Conservation (phyloP, 2,329 filamentous ascomycete species). For the Davidsoniella neocaledoniae region DNA sequence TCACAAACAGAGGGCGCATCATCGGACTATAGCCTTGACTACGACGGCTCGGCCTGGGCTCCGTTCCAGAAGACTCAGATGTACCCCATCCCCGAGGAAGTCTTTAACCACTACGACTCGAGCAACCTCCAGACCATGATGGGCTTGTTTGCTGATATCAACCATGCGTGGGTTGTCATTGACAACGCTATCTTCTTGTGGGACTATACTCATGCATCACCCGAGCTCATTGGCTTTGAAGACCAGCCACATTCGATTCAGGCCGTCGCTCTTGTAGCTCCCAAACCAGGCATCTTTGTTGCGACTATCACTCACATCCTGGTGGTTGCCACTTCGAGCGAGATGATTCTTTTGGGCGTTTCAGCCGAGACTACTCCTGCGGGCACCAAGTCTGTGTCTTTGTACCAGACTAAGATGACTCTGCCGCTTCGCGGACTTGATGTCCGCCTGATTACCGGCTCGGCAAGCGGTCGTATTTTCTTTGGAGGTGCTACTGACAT, state of each 20-base stretch:
- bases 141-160: conserved; percentile 87
- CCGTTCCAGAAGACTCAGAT: conserved; percentile 78
- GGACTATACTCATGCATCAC: conserved; percentile 91
- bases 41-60: conserved; percentile 53
- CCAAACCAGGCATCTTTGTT: conserved; percentile 76
- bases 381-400: conserved; percentile 53
- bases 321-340: conserved; percentile 70
- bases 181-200: conserved; percentile 93
- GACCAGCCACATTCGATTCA: conserved; percentile 79
- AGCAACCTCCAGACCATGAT: conserved; percentile 81
- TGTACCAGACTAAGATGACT: conserved; percentile 82
- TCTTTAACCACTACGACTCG: conserved; percentile 83
- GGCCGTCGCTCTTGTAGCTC: conserved; percentile 72
- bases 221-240: conserved; percentile 82
- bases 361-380: conserved; percentile 46
- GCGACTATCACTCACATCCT: conserved; percentile 72
- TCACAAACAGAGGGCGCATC: conserved; percentile 59
- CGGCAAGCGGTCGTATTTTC: conserved; percentile 79
- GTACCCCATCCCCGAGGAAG: conserved; percentile 78
- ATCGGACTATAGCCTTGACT: conserved; percentile 73
- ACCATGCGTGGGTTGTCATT: conserved; percentile 89
- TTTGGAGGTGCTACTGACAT: conserved; percentile 68
- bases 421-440: conserved; percentile 60
- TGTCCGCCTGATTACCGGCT: conserved; percentile 64
- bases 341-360: conserved; percentile 81